Evolutionary conservation across 176 grass and related monocot genomes (phyloP).

Genomic region (Melocanna baccifera): DNA sequence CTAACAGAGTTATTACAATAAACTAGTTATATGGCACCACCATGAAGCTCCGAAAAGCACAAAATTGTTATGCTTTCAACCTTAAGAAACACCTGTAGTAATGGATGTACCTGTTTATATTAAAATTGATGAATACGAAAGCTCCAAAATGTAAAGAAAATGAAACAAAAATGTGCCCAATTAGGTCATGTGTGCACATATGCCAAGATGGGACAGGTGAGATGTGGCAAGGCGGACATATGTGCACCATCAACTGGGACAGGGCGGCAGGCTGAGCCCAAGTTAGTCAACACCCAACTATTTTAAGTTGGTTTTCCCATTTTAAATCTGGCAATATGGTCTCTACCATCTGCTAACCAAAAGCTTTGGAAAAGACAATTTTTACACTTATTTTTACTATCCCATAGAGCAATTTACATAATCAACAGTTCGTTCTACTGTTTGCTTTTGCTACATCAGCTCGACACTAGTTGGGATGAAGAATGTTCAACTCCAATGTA

Average conservation of each 20-base stretch:
- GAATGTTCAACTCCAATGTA: background rate
- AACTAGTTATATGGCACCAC: background rate
- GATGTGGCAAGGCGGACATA: background rate
- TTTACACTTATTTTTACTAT: background rate
- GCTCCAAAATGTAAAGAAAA: background rate
- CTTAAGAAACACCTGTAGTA: background rate
- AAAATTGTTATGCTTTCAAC: background rate
- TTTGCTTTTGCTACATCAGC: constrained; percentile 3
- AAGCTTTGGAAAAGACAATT: background rate
- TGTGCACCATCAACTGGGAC: background rate
- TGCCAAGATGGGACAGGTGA: background rate
- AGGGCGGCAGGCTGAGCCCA: background rate
- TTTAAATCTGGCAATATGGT: background rate
- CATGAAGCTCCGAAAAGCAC: background rate
- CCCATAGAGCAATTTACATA: background rate
- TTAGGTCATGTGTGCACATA: background rate
- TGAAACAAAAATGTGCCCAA: background rate
- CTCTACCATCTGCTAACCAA: background rate
- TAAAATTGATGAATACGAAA: background rate
- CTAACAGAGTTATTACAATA: constrained; percentile 1
- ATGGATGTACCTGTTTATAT: background rate
- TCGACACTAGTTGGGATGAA: background rate
- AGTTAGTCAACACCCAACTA: background rate
- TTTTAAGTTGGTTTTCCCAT: constrained; percentile 1
- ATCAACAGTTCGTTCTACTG: background rate